These are phyloP conservation scores for Erysimum cheiranthoides DNA, from an alignment of 345 rosid genomes.

Conservation along the genomic window DNA sequence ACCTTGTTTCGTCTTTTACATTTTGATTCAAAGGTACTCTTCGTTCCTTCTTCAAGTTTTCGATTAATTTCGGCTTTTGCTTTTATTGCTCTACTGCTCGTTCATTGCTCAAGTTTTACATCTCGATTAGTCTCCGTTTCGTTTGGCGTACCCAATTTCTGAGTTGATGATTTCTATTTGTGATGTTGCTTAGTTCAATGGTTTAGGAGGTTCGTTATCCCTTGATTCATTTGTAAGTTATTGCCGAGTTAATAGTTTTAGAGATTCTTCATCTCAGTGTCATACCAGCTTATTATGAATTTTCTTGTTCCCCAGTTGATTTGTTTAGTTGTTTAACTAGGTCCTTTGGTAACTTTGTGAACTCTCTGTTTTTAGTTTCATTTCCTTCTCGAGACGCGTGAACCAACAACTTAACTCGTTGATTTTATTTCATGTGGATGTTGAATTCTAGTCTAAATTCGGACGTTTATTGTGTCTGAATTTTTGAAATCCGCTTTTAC, in stretches of 20 bases:
- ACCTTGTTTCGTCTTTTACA: not conserved
- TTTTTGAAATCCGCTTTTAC: not conserved
- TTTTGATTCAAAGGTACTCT: slow-evolving; percentile 14
- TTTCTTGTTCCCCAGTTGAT: not conserved
- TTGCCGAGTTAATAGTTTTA: not conserved
- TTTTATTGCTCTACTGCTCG: slow-evolving; percentile 3
- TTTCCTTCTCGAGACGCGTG: not conserved
- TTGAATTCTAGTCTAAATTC: slow-evolving; percentile 1
- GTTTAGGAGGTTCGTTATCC: slow-evolving; percentile 10
- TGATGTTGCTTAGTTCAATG: slow-evolving; percentile 20
- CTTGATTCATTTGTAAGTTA: slow-evolving; percentile 1
- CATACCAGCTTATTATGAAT: not conserved
- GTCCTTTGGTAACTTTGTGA: not conserved
- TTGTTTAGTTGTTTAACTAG: not conserved
- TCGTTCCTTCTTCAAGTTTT: slow-evolving; percentile 9
- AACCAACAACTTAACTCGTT: slow-evolving; percentile 1
- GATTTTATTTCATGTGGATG: not conserved
- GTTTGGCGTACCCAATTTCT: slow-evolving; percentile 6
- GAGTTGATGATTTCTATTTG: slow-evolving; percentile 11
- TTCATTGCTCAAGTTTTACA: not conserved
- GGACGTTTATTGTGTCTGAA: not conserved
- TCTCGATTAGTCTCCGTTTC: not conserved
- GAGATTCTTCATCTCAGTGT: not conserved
- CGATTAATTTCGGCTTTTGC: slow-evolving; percentile 5
- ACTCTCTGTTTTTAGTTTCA: not conserved